Evolutionary conservation across 495 filamentous ascomycete genomes (phyloP).

Genomic region (Amorphotheca resinae): DNA sequence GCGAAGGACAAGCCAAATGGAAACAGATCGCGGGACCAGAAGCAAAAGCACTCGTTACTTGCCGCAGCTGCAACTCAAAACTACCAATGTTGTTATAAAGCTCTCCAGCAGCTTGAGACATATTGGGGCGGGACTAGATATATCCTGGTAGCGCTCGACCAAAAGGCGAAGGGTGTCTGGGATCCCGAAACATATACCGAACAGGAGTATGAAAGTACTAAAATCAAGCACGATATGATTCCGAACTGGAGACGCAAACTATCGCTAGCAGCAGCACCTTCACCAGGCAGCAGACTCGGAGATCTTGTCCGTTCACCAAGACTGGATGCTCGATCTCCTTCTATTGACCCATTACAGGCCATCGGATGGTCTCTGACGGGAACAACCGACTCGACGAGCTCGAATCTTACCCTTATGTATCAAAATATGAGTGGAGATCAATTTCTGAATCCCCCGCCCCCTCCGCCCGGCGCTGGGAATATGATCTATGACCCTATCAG

Average conservation of each 20-base stretch:
- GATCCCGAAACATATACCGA: conserved; percentile 67
- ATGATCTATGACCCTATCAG: conserved; percentile 42
- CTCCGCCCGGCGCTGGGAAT: conserved; percentile 27
- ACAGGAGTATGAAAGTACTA: conserved; percentile 63
- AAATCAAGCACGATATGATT: conserved; percentile 21
- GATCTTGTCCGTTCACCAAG: conserved; percentile 14
- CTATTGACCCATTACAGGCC: conserved; percentile 24
- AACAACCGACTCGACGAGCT: conserved; percentile 68
- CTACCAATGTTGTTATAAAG: conserved; percentile 72
- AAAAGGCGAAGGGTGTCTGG: conserved; percentile 72
- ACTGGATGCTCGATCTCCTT: conserved; percentile 20
- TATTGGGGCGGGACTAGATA: conserved; percentile 84
- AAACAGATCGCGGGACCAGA: conserved; percentile 33
- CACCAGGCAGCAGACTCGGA: conserved; percentile 19
- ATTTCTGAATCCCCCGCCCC: conserved; percentile 16
- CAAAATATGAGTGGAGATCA: conserved; percentile 30
- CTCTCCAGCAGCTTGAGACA: conserved; percentile 57
- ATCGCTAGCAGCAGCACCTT: conserved; percentile 8
- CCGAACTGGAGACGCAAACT: conserved; percentile 16
- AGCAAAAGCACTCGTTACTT: conserved; percentile 57
- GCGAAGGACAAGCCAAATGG: conserved; percentile 9
- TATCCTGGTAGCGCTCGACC: conserved; percentile 74
- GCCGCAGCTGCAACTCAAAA: conserved; percentile 66
- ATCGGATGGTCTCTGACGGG: conserved; percentile 68
- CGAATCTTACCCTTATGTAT: conserved; percentile 63